Evolutionary conservation across 2,329 filamentous ascomycete species (phyloP).

Genomic region (Phaeosphaeriaceae sp.): DNA sequence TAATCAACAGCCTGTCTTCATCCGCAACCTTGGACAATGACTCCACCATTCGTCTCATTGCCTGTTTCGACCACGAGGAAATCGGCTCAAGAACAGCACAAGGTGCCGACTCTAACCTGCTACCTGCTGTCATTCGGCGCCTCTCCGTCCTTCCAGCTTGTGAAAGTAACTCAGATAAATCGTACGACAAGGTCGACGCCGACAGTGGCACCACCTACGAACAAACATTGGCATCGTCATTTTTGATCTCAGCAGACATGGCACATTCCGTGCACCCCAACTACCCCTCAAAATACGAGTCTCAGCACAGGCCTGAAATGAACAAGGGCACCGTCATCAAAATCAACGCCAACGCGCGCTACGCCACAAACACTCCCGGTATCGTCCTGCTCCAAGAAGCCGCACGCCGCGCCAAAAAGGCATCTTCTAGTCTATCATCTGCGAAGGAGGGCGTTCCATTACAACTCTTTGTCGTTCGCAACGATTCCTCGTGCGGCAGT

Average conservation of each 20-base stretch:
- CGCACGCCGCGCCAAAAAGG: slow-evolving; percentile 66
- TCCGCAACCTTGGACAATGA: slow-evolving; percentile 74
- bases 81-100: slow-evolving; percentile 93
- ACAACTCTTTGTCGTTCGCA: slow-evolving; percentile 94
- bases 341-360: slow-evolving; percentile 96
- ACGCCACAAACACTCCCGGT: slow-evolving; percentile 94
- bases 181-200: slow-evolving; percentile 66
- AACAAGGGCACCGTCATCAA: slow-evolving; percentile 98
- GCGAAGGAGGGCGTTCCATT: slow-evolving; percentile 76
- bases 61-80: slow-evolving; percentile 97
- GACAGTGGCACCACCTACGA: slow-evolving; percentile 82
- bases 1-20: slow-evolving; percentile 78
- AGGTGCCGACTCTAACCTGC: slow-evolving; percentile 88
- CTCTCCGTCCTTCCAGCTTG: slow-evolving; percentile 78
- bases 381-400: slow-evolving; percentile 92
- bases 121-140: slow-evolving; percentile 85
- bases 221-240: slow-evolving; percentile 87
- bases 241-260: slow-evolving; percentile 97
- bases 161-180: slow-evolving; percentile 64
- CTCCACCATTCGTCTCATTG: slow-evolving; percentile 83
- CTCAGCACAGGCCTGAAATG: slow-evolving; percentile 89
- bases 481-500: slow-evolving; percentile 92
- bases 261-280: slow-evolving; percentile 96
- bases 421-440: slow-evolving; percentile 49
- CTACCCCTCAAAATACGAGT: slow-evolving; percentile 89